phyloP scores from a whole-genome alignment of 768 basidiomycete species.

The Favolaschia claudopus region DNA sequence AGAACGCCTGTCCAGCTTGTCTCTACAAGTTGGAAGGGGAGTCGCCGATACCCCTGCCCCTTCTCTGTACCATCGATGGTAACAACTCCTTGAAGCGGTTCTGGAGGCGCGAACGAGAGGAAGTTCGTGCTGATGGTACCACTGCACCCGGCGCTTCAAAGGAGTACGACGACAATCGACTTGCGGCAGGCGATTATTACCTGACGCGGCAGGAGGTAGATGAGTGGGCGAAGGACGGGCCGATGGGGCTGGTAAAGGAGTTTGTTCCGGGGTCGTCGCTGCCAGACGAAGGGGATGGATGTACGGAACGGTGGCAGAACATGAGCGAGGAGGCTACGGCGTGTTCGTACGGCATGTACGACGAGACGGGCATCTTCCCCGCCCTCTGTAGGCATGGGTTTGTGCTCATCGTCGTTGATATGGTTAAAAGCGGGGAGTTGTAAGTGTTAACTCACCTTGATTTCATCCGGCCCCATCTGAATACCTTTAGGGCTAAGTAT shows the following conservation, averaged over 20 bases:
- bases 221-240: not conserved
- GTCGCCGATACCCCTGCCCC: conserved; percentile 28
- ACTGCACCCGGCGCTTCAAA: conserved; percentile 33
- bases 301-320: not conserved
- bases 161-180: conserved; percentile 35
- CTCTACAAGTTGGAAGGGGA: conserved; percentile 42
- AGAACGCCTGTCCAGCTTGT: conserved; percentile 46
- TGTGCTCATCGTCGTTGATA: conserved; percentile 38
- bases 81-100: conserved; percentile 43
- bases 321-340: conserved; percentile 29
- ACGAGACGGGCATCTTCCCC: conserved; percentile 47
- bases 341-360: conserved; percentile 43
- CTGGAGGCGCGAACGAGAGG: conserved; percentile 9
- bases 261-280: not conserved
- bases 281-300: conserved; percentile 37
- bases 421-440: conserved; percentile 45
- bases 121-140: conserved; percentile 19
- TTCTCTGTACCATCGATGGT: conserved; percentile 40
- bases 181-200: conserved; percentile 4
- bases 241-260: not conserved
- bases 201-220: not conserved
- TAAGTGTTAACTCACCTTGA: conserved; percentile 27
- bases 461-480: not conserved
- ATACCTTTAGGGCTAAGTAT: conserved; percentile 12
- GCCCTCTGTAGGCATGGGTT: conserved; percentile 44